A percentile compares a stretch with the other conserved stretches of the same genome.
phyloP scores from a whole-genome alignment of 306 rosid species.

The Medicago ruthenica region DNA sequence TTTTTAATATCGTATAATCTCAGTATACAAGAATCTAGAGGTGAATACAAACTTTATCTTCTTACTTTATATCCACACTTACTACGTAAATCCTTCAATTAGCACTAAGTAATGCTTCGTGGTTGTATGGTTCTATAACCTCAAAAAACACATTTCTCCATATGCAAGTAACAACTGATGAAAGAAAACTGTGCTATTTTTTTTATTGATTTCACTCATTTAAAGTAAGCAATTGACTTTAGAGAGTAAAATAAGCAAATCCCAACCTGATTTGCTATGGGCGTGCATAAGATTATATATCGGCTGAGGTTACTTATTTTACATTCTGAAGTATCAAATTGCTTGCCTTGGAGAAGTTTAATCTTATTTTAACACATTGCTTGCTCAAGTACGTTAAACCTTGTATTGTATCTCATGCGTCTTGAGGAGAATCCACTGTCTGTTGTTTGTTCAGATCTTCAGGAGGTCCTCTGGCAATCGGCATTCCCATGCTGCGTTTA shows the following conservation, averaged over 20 bases:
- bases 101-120: conserved; percentile 28
- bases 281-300: background rate
- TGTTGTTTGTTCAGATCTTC: conserved; percentile 37
- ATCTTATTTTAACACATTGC: background rate
- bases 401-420: conserved; percentile 14
- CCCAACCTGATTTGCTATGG: background rate
- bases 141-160: conserved; percentile 29
- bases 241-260: background rate
- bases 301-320: background rate
- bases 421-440: conserved; percentile 38
- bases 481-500: conserved; percentile 50
- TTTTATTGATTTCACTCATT: background rate
- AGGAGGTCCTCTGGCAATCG: conserved; percentile 95
- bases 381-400: conserved; percentile 10
- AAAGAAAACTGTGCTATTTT: background rate
- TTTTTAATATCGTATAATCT: background rate
- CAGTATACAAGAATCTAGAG: background rate
- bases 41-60: background rate
- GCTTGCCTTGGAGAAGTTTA: background rate
- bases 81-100: conserved; percentile 16
- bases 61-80: conserved; percentile 1
- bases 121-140: conserved; percentile 19
- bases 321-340: background rate
- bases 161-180: conserved; percentile 24
- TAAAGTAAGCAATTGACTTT: background rate